Base-by-base conservation (phyloP, 495 filamentous ascomycete species). In the Penicillium tannophilum region DNA sequence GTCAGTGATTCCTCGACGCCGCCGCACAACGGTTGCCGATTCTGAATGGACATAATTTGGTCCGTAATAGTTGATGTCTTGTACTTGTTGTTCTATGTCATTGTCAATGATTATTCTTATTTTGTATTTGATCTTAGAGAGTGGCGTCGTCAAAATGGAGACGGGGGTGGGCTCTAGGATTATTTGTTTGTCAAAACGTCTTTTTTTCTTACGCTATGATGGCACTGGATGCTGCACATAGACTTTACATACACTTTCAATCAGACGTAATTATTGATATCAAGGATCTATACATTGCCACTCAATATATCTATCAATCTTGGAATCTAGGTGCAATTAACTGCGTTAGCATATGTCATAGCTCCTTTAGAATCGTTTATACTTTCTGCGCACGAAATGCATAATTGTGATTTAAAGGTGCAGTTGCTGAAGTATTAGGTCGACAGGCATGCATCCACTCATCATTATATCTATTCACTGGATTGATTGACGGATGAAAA, bases 1-100 rank as follows among this genome's bases (percentile, higher is more conserved):
- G 36, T 76, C 76, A 0, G 64, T 79, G 23, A 68, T 77, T 47
- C 73, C 76, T 30, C 69, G 76, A 46, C 73, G 76, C 30, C 72
- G 74, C 30, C 72, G 74, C 9, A 72, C 72, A 16, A 74, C 72
- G 14, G 23, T 23, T 28, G 63, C 65, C 19, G 77, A 80, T 45
- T 58, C 72, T 31, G 77, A 80, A 44, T 76, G 75, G 72, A 58
- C 66, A 43, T 74, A 55, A 63, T 7, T 36, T 11, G 20, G 16
- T 42, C 26, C 44, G 6, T 46, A 26, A 28, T 6, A 47, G 8
- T 39, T 20, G 30, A 26, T 36, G 16, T 19, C 33, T 36, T 42
- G 14, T 45, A 61, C 52, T 41, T 60, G 49, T 58, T 63, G 44
- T 28, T 46, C 39, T 59, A 31, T 17, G 45, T 42, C 45, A 49